Base-by-base conservation (phyloP, 164 flowering plant genomes). In the Stephania cephalantha region DNA sequence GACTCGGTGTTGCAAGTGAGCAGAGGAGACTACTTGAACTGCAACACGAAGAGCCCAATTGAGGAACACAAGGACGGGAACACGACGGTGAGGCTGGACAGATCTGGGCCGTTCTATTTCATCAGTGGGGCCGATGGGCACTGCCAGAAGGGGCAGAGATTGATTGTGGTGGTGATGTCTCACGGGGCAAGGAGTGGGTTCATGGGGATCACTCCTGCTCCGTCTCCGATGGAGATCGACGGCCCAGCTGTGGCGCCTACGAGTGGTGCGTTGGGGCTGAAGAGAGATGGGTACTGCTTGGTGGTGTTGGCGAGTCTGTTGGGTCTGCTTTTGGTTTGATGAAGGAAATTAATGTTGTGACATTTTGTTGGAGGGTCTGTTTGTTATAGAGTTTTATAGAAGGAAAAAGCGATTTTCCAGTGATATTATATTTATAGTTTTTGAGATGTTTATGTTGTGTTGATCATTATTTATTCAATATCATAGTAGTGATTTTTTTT, bases 101-200 rank as follows among this genome's bases (percentile, higher is more conserved):
- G 69, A 44, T 82, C 91, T 1, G 91, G 91, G 46, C 85, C 88
- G 1, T 83, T 81, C 75, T 87, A 81, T 64, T 88, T 87, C 81
- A 86, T 88, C 73, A 87, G 91, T 31, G 90, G 90, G 42, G 81
- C 81, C 0, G 22, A 79, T 5, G 89, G 87, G 2, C 79, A 79
- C 70, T 88, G 91, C 69, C 80, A 83, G 74, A 85, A 85, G 77
- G 91, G 89, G 0, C 82, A 87, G 89, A 88, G 83, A 81, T 4
- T 87, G 74, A 75, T 82, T 25, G 88, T 90, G 72, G 87, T 84
- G 45, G 89, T 90, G 7, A 10, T 90, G 74, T 79, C 88, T 1
- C 63, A 74, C 20, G 83, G 68, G 44, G 44, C 13, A 15, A n/a
- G 64, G 6, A 67, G 68, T 9, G 13, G 7, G 48, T 68, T 15